Base-by-base conservation (phyloP, 108 stramenopile genomes). In the Epithemia pelagica region DNA sequence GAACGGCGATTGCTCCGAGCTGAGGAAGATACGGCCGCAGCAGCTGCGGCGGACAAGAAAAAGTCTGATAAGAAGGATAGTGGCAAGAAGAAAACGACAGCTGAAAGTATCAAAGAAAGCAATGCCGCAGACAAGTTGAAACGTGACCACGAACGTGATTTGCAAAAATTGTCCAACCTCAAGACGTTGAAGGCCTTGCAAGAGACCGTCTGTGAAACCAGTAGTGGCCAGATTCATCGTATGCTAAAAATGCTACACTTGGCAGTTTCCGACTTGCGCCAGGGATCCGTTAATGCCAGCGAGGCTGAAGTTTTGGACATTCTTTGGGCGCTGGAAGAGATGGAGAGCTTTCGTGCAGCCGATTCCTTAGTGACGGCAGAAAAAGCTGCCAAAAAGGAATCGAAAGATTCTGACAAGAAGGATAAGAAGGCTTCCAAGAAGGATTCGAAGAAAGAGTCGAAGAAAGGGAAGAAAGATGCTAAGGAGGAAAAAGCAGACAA, bases 201-300 rank as follows among this genome's bases (percentile, higher is more conserved):
- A 74, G 89, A 89, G 56, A 91, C 95, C 22, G 77, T 77, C 61
- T 91, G 93, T 65, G 91, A 91, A 61, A 96, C 97, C 66, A 78
- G 80, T 25, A 67, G 85, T 30, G 97, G 97, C 65, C 91, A 92
- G 73, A 94, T 97, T 61, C 87, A 91, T 60, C 94, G 95, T 75
- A 94, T 98, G 93, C 74, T 98, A 75, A 96, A 96, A 80, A 95
- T 96, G 91, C 90, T 96, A 30, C 85, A 94, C 63, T 66, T 91
- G 28, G 86, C 89, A 5, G 84, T 90, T 25, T 85, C 68, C 26
- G 88, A 87, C 66, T 73, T 89, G 27, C 82, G 86, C 60, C 80
- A 85, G 53, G 91, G 89, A 56, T 32, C 78, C 22, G 82, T 89
- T 57, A 65, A 80, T 27, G 74, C 85, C 27, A 87, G 82, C 68